Base-by-base conservation (phyloP, 2,329 filamentous ascomycete genomes). In the Rutstroemia sydowiana region DNA sequence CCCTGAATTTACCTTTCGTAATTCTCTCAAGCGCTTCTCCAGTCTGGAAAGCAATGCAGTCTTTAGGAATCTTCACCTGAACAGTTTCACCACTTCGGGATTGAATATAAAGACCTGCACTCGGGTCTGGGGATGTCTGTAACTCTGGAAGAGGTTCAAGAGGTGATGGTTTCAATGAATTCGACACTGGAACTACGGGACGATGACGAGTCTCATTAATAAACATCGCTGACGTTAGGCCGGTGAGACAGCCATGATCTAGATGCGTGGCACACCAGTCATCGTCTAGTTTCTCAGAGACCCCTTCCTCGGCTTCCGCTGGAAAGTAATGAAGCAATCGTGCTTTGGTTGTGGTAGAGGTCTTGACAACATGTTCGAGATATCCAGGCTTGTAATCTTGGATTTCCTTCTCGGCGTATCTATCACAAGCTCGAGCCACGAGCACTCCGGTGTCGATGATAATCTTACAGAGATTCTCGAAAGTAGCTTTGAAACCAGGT, bases 21-120 rank as follows among this genome's bases (percentile, higher is more conserved):
- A 98, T 96, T 53, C 88, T 76, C 70, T 97, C 86, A 46, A 98
- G 74, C 1, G 92, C 85, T 71, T 96, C 89, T 2, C 92, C 93
- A 0, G 92, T 98, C 74, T 98, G 92, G 67, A 98, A 98, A 0
- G 88, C 93, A 45, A 98, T 84, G 68, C 89, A 93, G 66, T 95
- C 90, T 39, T 84, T 78, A 1, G 92, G 93, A 58, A 98, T 96
- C 65, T 84, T 83, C 60, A 97, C 89, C 69, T 97, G 93, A n/a
- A 91, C 85, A 1, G 87, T 85, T 54, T 85, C 75, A 2, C 88
- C 90, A 0, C 82, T 81, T 41, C 93, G 84, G 28, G 90, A 92
- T 67, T 87, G 86, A 70, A 97, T 95, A 73, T 96, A 97, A n/a
- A 98, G 73, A 0, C 93, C 93, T 0, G 92, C 87, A 11, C 79